A percentile compares a stretch with the other conserved stretches of the same genome.
Evolutionary conservation across 2,329 filamentous ascomycete species (phyloP).

Genomic region (Rhinocladiella mackenziei): DNA sequence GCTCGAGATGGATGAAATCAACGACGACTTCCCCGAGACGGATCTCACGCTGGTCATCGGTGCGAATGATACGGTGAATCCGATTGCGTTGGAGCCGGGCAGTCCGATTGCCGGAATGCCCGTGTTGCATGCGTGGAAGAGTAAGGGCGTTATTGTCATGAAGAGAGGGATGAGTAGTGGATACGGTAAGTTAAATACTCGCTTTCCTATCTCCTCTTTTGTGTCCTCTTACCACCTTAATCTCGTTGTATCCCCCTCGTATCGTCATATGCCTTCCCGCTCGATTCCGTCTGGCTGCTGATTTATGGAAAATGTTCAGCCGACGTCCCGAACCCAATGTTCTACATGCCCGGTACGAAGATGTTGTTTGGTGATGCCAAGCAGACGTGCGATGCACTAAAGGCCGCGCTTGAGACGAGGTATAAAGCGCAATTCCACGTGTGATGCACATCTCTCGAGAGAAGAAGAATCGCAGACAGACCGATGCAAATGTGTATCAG

Average conservation of each 20-base stretch:
- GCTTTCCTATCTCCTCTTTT: background rate
- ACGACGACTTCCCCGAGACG: slow-evolving; percentile 82
- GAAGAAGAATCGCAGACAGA: too few relatives aligned
- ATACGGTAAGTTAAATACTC: slow-evolving; percentile 58
- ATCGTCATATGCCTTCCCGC: background rate
- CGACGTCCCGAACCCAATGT: slow-evolving; percentile 86
- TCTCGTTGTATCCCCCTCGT: background rate
- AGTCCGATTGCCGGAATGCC: slow-evolving; percentile 89
- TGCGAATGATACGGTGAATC: slow-evolving; percentile 89
- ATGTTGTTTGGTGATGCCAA: slow-evolving; percentile 93
- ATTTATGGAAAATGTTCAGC: too few relatives aligned
- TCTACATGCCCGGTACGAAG: slow-evolving; percentile 81
- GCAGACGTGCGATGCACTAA: slow-evolving; percentile 64
- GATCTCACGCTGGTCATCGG: slow-evolving; percentile 86
- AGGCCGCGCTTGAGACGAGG: slow-evolving; percentile 26
- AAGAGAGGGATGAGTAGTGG: slow-evolving; percentile 85
- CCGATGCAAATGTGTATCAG: too few relatives aligned
- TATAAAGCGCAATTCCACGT: slow-evolving; percentile 29
- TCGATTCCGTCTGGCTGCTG: background rate
- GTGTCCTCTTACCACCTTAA: background rate
- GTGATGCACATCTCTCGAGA: too few relatives aligned
- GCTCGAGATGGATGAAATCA: slow-evolving; percentile 94
- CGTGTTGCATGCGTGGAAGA: slow-evolving; percentile 88
- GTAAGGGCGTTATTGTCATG: slow-evolving; percentile 89
- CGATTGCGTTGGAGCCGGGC: slow-evolving; percentile 77